Conservation (phyloP, 2,329 filamentous ascomycete genomes). For the Akanthomyces lecanii region DNA sequence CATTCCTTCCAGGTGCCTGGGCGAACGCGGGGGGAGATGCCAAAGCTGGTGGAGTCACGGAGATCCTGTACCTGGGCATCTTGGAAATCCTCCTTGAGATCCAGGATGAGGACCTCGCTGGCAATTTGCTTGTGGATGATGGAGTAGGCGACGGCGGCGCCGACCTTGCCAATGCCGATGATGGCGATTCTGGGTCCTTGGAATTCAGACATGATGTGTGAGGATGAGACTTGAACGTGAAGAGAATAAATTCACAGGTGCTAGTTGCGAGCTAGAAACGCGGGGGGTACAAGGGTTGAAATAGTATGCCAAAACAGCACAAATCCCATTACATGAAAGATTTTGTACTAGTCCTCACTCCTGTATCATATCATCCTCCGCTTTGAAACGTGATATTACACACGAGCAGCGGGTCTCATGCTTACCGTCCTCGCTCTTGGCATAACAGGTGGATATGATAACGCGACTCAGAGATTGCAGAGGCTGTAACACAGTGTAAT, state of each 20-base stretch:
- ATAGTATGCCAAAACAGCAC: slow-evolving; percentile 2
- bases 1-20: slow-evolving; percentile 44
- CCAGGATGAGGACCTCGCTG: slow-evolving; percentile 49
- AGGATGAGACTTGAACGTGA: neutral
- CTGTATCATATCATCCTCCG: neutral
- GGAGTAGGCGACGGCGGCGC: slow-evolving; percentile 46
- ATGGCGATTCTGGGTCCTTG: slow-evolving; percentile 36
- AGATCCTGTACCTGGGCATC: slow-evolving; percentile 50
- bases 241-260: neutral
- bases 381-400: slow-evolving; percentile 15
- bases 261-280: neutral
- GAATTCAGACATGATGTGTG: slow-evolving; percentile 17
- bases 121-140: slow-evolving; percentile 48
- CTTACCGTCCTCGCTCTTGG: slow-evolving; percentile 16
- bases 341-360: neutral
- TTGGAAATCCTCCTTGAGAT: slow-evolving; percentile 42
- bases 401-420: slow-evolving; percentile 11
- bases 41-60: slow-evolving; percentile 43
- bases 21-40: slow-evolving; percentile 39
- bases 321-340: slow-evolving; percentile 11
- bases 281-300: slow-evolving; percentile 14
- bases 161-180: slow-evolving; percentile 48
- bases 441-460: slow-evolving; percentile 16
- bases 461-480: neutral
- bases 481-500: neutral